Evolutionary conservation across 2,329 filamentous ascomycete genomes (phyloP).

Genomic region (Ceratocystis huliohia): DNA sequence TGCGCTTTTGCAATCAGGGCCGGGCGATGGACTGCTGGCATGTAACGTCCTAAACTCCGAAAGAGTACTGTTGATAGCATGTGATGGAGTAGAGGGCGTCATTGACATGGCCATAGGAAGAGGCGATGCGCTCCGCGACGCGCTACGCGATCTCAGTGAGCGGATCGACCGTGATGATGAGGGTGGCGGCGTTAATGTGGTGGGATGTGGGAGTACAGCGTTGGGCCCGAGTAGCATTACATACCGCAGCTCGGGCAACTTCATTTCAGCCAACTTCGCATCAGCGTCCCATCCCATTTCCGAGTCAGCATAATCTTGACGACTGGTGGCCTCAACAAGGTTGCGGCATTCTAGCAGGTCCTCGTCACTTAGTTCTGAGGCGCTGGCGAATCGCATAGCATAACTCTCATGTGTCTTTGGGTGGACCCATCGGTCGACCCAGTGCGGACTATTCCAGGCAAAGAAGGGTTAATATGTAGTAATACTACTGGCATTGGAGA

Average conservation of each 20-base stretch:
- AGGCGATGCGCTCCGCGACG: conserved; percentile 4
- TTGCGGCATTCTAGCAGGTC: conserved; percentile 43
- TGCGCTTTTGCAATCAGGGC: conserved; percentile 17
- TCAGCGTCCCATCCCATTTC: conserved; percentile 48
- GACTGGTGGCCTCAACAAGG: conserved; percentile 51
- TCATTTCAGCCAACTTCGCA: conserved; percentile 56
- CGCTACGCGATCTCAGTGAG: conserved; percentile 12
- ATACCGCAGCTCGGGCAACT: conserved; percentile 53
- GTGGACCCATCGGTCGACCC: conserved; percentile 38
- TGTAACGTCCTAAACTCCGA: conserved; percentile 16
- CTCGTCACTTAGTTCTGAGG: conserved; percentile 30
- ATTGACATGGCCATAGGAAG: not conserved
- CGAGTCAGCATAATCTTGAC: conserved; percentile 50
- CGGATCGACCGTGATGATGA: conserved; percentile 17
- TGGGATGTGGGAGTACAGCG: conserved; percentile 15
- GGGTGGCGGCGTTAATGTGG: conserved; percentile 19
- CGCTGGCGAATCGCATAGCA: conserved; percentile 33
- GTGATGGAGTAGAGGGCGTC: not conserved
- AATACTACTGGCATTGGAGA: not conserved
- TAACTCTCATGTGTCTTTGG: conserved; percentile 34
- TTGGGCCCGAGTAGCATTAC: conserved; percentile 41
- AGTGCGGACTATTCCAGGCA: conserved; percentile 23
- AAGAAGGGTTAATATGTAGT: conserved; percentile 1
- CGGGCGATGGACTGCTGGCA: conserved; percentile 1
- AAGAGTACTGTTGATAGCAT: not conserved